Base-by-base conservation (phyloP, 2,329 filamentous ascomycete genomes). In the Penicillium sp. region DNA sequence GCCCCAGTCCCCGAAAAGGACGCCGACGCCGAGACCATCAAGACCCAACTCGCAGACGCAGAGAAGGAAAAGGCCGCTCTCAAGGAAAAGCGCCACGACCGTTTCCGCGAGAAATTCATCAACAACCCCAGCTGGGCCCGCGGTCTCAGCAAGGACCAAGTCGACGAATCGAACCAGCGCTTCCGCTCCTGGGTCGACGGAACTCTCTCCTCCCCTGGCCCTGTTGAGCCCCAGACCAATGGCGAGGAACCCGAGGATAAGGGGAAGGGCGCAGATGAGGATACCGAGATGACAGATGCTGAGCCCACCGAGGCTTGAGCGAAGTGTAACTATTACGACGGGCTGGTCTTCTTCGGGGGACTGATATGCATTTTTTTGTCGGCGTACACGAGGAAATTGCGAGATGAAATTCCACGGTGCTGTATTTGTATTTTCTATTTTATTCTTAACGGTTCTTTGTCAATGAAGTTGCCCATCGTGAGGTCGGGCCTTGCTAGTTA, bases 71-170 rank as follows among this genome's bases (percentile, higher is more conserved):
- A 66, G 29, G 57, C 66, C 4, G 66, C 72, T 1, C 66, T 75
- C 14, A 74, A 65, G 52, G 74, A 75, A 57, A 75, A 74, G 57
- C 75, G 78, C 38, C 77, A 70, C 16, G 75, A 81, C 53, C 72
- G 74, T 43, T 82, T 83, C 63, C 72, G 73, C 47, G 77, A 81
- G 63, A 81, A 80, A 58, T 83, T 81, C 51, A 75, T 81, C 54
- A 80, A 79, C 59, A 83, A 82, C 54, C 79, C 77, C 27, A 69
- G 63, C 52, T 83, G 80, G 80, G 79, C 80, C 56, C 78, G 77
- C 50, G 77, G 76, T 22, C 65, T 80, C 31, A 76, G 74, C 62
- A 77, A 79, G 53, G 79, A 80, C 53, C 71, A 81, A 58, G 79
- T 82, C 31, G 77, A 79, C 32, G 73, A 74, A 56, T 70, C 73